Evolutionary conservation across 257 asterid species (phyloP).

Genomic region (Mentha longifolia): DNA sequence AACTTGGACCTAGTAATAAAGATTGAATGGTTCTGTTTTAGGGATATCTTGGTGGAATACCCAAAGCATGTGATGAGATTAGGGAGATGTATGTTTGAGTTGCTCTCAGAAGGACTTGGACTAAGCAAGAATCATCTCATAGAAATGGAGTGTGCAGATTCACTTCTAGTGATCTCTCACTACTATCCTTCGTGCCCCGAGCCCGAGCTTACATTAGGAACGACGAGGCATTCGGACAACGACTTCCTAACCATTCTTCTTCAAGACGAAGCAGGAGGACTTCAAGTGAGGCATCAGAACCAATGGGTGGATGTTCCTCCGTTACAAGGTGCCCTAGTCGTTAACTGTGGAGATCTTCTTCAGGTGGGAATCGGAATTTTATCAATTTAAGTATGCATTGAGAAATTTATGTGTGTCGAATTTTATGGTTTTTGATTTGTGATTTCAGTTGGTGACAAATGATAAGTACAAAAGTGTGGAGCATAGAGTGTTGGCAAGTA

Average conservation of each 20-base stretch:
- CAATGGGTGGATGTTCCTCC: conserved; percentile 58
- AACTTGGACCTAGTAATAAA: too few relatives aligned
- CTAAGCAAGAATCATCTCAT: conserved; percentile 39
- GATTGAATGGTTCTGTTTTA: conserved; percentile 11
- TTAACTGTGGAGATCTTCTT: conserved; percentile 44
- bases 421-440: background rate
- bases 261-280: conserved; percentile 55
- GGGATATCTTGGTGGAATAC: conserved; percentile 45
- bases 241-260: conserved; percentile 47
- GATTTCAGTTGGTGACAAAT: conserved; percentile 44
- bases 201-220: conserved; percentile 49
- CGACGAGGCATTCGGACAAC: conserved; percentile 42
- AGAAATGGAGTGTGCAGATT: conserved; percentile 48
- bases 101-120: conserved; percentile 50
- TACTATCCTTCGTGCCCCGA: conserved; percentile 63
- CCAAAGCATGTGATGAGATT: conserved; percentile 36
- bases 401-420: too few relatives aligned
- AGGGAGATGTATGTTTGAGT: conserved; percentile 41
- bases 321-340: conserved; percentile 44
- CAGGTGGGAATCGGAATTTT: conserved; percentile 35
- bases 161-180: conserved; percentile 36
- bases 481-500: conserved; percentile 51
- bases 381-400: too few relatives aligned
- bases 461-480: conserved; percentile 49
- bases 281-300: conserved; percentile 48